A percentile compares a stretch with the other conserved stretches of the same genome.
Conservation (phyloP, 768 basidiomycete genomes). For the Hypsizygus marmoreus region DNA sequence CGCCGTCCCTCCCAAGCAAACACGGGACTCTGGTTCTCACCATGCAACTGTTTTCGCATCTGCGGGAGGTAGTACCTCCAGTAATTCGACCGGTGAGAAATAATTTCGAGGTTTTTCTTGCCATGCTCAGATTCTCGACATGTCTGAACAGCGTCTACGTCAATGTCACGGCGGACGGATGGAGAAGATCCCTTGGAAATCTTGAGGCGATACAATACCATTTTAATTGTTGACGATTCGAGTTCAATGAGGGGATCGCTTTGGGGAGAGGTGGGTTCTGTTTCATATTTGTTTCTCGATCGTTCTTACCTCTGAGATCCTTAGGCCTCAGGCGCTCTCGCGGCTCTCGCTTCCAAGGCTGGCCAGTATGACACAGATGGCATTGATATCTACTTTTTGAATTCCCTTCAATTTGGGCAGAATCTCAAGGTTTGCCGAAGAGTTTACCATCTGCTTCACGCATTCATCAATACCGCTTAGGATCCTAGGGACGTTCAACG, state of each 20-base stretch:
- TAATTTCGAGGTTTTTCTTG: neutral
- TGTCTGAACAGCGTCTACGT: too few species aligned
- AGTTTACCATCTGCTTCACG: neutral
- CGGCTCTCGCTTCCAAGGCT: constrained; percentile 49
- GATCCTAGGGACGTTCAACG: constrained; percentile 34
- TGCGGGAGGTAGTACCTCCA: neutral
- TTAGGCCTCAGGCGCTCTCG: constrained; percentile 49
- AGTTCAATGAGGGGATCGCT: constrained; percentile 49
- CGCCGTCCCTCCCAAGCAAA: too few species aligned
- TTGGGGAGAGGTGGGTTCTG: constrained; percentile 52
- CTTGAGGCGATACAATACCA: constrained; percentile 52
- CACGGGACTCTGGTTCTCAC: neutral
- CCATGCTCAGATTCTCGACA: constrained; percentile 13
- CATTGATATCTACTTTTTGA: constrained; percentile 65
- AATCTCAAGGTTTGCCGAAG: constrained; percentile 38
- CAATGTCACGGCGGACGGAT: constrained; percentile 17
- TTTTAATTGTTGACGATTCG: constrained; percentile 64
- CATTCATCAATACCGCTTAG: constrained; percentile 25
- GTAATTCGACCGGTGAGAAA: too few species aligned
- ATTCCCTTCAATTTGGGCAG: constrained; percentile 32
- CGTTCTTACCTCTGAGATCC: neutral
- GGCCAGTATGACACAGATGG: constrained; percentile 56
- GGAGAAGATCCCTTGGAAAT: constrained; percentile 34
- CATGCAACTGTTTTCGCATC: neutral
- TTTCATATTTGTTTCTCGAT: constrained; percentile 5